phyloP scores from a whole-genome alignment of 176 grass and related monocot species.

The Avena eriantha region DNA sequence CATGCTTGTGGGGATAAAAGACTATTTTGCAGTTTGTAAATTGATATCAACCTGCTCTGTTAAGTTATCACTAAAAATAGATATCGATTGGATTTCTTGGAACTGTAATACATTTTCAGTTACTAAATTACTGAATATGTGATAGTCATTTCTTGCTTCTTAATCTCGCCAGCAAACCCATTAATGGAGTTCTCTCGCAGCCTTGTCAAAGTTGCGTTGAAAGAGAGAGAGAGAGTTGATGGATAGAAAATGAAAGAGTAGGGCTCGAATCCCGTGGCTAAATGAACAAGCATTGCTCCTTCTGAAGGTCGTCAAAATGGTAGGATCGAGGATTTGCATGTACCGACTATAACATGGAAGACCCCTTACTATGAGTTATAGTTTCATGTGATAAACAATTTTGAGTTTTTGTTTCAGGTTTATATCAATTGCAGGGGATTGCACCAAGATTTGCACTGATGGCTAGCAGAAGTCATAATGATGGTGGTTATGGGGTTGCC shows the following conservation, averaged over 20 bases:
- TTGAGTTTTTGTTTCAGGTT: too few species aligned
- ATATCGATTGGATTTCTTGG: too few species aligned
- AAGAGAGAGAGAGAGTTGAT: slow-evolving; percentile 86
- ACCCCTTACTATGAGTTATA: slow-evolving; percentile 79
- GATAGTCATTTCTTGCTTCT: slow-evolving; percentile 38
- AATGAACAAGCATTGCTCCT: slow-evolving; percentile 89
- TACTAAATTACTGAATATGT: slow-evolving; percentile 2
- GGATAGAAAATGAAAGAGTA: slow-evolving; percentile 99
- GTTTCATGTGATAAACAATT: not conserved
- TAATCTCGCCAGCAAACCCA: slow-evolving; percentile 61
- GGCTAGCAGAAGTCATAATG: too few species aligned
- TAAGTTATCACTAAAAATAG: too few species aligned
- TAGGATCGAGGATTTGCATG: slow-evolving; percentile 78
- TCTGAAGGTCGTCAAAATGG: slow-evolving; percentile 79
- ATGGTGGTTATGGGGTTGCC: too few species aligned
- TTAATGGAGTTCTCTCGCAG: slow-evolving; percentile 91
- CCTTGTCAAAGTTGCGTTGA: slow-evolving; percentile 93
- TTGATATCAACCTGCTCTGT: too few species aligned
- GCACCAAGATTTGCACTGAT: too few species aligned
- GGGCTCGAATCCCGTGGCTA: slow-evolving; percentile 77
- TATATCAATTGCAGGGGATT: too few species aligned
- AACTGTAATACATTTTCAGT: too few species aligned
- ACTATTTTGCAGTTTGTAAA: too few species aligned
- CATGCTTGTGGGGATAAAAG: too few species aligned
- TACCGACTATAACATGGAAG: slow-evolving; percentile 98